Conservation (phyloP, 805 yeast species). For the Spathaspora boniae region DNA sequence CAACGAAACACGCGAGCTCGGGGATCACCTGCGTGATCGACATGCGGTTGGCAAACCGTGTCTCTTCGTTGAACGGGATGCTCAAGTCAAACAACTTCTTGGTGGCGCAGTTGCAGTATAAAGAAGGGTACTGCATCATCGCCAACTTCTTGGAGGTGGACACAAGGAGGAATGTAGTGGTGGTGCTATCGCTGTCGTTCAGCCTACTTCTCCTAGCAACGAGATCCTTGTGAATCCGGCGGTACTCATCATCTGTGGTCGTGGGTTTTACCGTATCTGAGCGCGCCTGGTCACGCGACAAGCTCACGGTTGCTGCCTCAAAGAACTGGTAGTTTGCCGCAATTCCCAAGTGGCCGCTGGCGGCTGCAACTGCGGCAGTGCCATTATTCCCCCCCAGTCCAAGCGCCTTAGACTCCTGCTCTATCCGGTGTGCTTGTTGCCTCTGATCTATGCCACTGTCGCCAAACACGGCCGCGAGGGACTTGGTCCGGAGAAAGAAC, state of each 20-base stretch:
- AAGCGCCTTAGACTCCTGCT: slow-evolving; percentile 40
- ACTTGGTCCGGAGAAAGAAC: slow-evolving; percentile 48
- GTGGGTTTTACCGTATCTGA: slow-evolving; percentile 18
- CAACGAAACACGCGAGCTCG: slow-evolving; percentile 31
- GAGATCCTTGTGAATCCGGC: slow-evolving; percentile 27
- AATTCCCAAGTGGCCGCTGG: slow-evolving; percentile 34
- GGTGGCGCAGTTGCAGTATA: slow-evolving; percentile 48
- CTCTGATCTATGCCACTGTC: slow-evolving; percentile 36
- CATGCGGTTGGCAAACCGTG: slow-evolving; percentile 30
- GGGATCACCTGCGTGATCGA: slow-evolving; percentile 34
- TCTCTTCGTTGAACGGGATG: slow-evolving; percentile 35
- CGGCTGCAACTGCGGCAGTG: no score
- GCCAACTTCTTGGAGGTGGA: slow-evolving; percentile 43
- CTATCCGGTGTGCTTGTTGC: slow-evolving; percentile 22
- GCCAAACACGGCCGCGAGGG: slow-evolving; percentile 47
- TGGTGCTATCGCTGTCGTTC: neutral
- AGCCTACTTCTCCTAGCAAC: neutral
- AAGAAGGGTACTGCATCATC: slow-evolving; percentile 40
- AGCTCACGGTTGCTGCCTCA: slow-evolving; percentile 20
- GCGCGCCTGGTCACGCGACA: slow-evolving; percentile 1
- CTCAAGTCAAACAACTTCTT: slow-evolving; percentile 36
- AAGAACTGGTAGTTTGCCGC: slow-evolving; percentile 34
- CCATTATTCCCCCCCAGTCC: slow-evolving; percentile 38
- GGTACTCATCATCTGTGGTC: slow-evolving; percentile 31
- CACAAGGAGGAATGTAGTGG: slow-evolving; percentile 15